These are phyloP conservation scores for Pseudogymnoascus sp. DNA, from an alignment of 2,329 filamentous ascomycete genomes.

Conservation along the genomic window DNA sequence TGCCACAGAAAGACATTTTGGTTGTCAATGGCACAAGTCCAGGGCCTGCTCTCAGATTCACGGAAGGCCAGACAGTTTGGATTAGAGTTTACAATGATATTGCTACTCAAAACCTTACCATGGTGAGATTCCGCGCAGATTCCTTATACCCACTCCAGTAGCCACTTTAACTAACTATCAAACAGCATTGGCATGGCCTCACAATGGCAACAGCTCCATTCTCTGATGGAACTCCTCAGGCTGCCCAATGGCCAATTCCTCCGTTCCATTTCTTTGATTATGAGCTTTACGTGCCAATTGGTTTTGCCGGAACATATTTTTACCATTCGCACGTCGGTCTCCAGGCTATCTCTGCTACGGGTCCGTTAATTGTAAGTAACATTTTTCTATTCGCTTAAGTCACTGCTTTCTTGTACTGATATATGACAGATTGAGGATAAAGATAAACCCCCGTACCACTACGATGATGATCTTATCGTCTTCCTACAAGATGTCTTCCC, in stretches of 20 bases:
- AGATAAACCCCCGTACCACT: constrained; percentile 44
- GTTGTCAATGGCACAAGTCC: constrained; percentile 44
- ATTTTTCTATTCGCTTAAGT: background rate
- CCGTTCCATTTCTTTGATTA: constrained; percentile 50
- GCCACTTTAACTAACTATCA: background rate
- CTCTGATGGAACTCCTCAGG: constrained; percentile 44
- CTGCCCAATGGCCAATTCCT: constrained; percentile 49
- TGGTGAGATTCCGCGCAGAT: constrained; percentile 30
- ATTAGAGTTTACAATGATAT: constrained; percentile 50
- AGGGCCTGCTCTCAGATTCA: constrained; percentile 38
- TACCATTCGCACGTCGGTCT: constrained; percentile 51
- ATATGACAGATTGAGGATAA: constrained; percentile 23
- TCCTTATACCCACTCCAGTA: background rate
- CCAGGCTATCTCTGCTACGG: constrained; percentile 42
- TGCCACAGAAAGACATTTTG: constrained; percentile 33
- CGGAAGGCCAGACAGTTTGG: constrained; percentile 40
- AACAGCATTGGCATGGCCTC: constrained; percentile 51
- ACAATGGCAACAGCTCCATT: constrained; percentile 43
- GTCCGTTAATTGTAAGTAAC: constrained; percentile 40
- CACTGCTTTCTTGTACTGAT: background rate
- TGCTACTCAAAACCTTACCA: constrained; percentile 41
- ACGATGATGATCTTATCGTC: constrained; percentile 55
- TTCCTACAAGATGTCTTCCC: constrained; percentile 52
- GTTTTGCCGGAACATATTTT: constrained; percentile 48
- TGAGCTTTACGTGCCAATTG: constrained; percentile 38